phyloP scores from a whole-genome alignment of 352 stramenopile species.

The Globisporangium megalacanthum region DNA sequence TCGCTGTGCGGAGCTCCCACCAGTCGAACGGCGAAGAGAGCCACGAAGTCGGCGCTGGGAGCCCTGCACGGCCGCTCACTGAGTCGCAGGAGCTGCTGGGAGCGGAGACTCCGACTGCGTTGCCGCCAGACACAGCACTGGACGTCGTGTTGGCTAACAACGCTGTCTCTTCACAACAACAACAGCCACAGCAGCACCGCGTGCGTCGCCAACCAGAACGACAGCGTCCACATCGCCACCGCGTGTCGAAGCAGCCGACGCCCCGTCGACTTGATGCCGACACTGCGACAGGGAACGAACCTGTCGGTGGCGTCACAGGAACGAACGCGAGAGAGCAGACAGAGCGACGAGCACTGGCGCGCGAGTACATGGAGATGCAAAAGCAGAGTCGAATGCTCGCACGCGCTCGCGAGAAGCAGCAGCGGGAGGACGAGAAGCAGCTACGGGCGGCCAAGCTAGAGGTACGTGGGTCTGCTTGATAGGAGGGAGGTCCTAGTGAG shows the following conservation, averaged over 20 bases:
- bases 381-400: constrained; percentile 37
- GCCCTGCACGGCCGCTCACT: neutral
- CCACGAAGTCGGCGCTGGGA: neutral
- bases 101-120: neutral
- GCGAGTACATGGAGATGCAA: constrained; percentile 67
- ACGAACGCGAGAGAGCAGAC: constrained; percentile 20
- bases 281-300: neutral
- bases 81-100: neutral
- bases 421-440: constrained; percentile 29
- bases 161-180: neutral
- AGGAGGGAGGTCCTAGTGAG: too few species aligned
- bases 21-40: constrained; percentile 16
- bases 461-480: constrained; percentile 17
- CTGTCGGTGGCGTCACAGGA: neutral
- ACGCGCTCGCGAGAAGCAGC: constrained; percentile 29
- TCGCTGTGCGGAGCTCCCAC: neutral
- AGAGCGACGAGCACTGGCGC: constrained; percentile 45
- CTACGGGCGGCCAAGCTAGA: constrained; percentile 42
- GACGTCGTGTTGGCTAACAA: neutral
- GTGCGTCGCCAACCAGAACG: neutral
- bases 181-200: neutral
- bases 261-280: neutral
- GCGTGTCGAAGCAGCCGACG: too few species aligned
- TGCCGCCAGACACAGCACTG: neutral
- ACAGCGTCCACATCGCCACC: too few species aligned